These are phyloP conservation scores for Paracoccidioides brasiliensis DNA, from an alignment of 2,329 filamentous ascomycete genomes.

Conservation along the genomic window DNA sequence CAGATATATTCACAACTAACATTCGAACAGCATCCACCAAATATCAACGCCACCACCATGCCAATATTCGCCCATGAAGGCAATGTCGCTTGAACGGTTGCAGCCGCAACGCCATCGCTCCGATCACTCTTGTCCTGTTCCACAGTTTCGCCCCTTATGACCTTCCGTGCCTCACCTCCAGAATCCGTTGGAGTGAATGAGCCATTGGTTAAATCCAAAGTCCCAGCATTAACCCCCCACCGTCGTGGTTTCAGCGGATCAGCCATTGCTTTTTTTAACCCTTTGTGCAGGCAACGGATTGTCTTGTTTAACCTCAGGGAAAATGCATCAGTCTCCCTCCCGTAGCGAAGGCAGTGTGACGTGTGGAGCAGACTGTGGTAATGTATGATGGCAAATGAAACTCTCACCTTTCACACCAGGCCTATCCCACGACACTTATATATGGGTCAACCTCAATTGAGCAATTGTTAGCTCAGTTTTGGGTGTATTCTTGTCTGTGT, in stretches of 20 bases:
- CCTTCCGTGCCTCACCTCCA: not conserved
- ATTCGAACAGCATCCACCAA: slow-evolving; percentile 91
- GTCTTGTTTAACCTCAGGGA: not conserved
- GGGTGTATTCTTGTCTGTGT: not conserved
- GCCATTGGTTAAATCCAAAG: not conserved
- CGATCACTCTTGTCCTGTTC: not conserved
- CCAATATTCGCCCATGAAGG: slow-evolving; percentile 51
- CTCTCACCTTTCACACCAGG: not conserved
- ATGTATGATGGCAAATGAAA: not conserved
- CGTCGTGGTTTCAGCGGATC: not conserved
- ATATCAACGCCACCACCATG: slow-evolving; percentile 71
- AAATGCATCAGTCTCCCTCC: no score
- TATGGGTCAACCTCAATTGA: no score
- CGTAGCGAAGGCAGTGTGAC: no score
- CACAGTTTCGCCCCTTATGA: not conserved
- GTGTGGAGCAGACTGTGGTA: no score
- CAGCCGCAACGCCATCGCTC: slow-evolving; percentile 14
- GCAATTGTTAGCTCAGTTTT: not conserved
- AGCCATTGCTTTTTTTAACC: not conserved
- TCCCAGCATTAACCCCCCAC: not conserved
- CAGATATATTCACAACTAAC: slow-evolving; percentile 40
- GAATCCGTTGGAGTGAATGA: not conserved
- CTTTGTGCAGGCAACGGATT: not conserved
- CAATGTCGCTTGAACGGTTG: slow-evolving; percentile 26
- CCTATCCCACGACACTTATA: not conserved